phyloP scores from a whole-genome alignment of 116 monocot genomes.

The Zostera marina region DNA sequence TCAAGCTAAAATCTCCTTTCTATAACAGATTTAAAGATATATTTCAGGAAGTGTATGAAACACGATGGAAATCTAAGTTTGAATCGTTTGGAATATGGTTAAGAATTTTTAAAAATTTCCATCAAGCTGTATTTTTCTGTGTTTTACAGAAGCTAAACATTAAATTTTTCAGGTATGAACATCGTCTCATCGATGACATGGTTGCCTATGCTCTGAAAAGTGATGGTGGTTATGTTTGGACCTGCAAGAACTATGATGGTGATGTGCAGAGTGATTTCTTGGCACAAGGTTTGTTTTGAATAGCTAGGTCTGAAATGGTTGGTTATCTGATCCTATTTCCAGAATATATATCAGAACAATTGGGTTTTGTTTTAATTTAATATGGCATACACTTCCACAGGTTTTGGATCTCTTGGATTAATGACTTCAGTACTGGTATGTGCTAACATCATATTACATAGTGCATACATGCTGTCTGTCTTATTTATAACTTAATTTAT shows the following conservation, averaged over 20 bases:
- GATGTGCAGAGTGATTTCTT: conserved; percentile 99
- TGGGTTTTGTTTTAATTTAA: background rate
- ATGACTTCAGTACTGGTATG: conserved; percentile 90
- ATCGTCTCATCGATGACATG: conserved; percentile 97
- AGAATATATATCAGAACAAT: background rate
- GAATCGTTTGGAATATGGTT: conserved; percentile 93
- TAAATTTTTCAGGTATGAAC: conserved; percentile 62
- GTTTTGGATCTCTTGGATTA: conserved; percentile 85
- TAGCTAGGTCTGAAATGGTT: too few relatives aligned
- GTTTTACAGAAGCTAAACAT: background rate
- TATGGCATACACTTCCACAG: conserved; percentile 17
- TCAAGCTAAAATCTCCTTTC: background rate
- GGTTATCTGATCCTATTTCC: too few relatives aligned
- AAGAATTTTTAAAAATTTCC: background rate
- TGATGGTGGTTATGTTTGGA: conserved; percentile 97
- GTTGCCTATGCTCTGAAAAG: conserved; percentile 98
- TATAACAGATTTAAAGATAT: conserved; percentile 83
- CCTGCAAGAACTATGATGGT: conserved; percentile 97
- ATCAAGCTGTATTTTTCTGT: background rate
- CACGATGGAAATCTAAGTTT: conserved; percentile 77
- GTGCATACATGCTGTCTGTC: background rate
- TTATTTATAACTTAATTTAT: background rate
- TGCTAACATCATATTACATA: background rate
- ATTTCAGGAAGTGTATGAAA: conserved; percentile 91
- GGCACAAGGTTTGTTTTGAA: conserved; percentile 65